A percentile compares a stretch with the other conserved stretches of the same genome.
phyloP scores from a whole-genome alignment of 2,329 filamentous ascomycete species.

The Colletotrichum tofieldiae region DNA sequence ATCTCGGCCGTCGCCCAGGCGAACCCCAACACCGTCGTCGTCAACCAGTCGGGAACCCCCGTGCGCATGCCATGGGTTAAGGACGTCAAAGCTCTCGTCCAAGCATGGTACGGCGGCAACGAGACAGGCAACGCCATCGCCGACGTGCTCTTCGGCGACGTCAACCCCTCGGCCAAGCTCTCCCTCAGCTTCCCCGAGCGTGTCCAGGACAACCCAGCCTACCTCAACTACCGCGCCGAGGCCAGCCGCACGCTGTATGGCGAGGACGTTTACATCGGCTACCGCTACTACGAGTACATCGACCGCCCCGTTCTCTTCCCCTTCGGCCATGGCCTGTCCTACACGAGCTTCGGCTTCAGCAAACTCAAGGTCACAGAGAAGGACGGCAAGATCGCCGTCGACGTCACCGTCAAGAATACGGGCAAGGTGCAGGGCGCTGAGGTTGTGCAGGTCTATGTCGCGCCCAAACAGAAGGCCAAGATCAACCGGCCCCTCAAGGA shows the following conservation, averaged over 20 bases:
- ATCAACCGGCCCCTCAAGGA: slow-evolving; percentile 68
- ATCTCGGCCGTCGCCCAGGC: slow-evolving; percentile 75
- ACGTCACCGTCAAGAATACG: slow-evolving; percentile 69
- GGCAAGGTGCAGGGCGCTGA: slow-evolving; percentile 63
- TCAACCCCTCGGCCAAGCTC: slow-evolving; percentile 81
- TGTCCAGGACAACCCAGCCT: slow-evolving; percentile 78
- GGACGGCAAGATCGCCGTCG: slow-evolving; percentile 62
- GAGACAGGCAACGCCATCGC: slow-evolving; percentile 82
- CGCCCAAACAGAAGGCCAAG: slow-evolving; percentile 63
- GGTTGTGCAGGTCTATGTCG: slow-evolving; percentile 66
- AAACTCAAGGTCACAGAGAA: slow-evolving; percentile 57
- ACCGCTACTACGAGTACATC: slow-evolving; percentile 79
- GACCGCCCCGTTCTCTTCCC: slow-evolving; percentile 74
- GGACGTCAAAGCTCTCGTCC: slow-evolving; percentile 70
- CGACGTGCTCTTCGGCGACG: slow-evolving; percentile 78
- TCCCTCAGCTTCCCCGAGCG: slow-evolving; percentile 78
- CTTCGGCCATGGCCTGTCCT: slow-evolving; percentile 81
- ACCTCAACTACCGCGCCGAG: slow-evolving; percentile 77
- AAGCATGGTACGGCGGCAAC: slow-evolving; percentile 86
- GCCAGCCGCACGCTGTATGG: slow-evolving; percentile 78
- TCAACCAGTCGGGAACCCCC: slow-evolving; percentile 81
- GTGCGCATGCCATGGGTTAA: slow-evolving; percentile 75
- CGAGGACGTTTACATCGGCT: slow-evolving; percentile 82
- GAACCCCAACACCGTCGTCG: slow-evolving; percentile 77
- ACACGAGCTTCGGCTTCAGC: slow-evolving; percentile 73